These are phyloP conservation scores for Schizosaccharomyces octosporus DNA, from an alignment of 805 yeast species.

Conservation along the genomic window DNA sequence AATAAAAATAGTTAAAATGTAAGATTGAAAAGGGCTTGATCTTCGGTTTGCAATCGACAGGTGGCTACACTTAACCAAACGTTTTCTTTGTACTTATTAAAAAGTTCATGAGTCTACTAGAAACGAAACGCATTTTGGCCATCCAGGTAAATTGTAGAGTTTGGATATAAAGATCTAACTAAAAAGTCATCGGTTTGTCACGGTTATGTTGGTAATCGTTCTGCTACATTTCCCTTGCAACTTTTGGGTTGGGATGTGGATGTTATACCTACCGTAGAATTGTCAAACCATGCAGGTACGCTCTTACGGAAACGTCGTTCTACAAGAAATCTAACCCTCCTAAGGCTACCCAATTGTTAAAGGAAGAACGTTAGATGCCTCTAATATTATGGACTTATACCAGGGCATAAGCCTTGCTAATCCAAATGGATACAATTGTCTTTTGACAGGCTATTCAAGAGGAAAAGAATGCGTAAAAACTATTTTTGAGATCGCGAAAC, in stretches of 20 bases:
- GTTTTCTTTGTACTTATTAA: background rate
- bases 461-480: constrained; percentile 28
- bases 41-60: no score
- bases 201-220: constrained; percentile 84
- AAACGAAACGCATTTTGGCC: background rate
- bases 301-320: background rate
- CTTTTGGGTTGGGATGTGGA: constrained; percentile 82
- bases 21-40: no score
- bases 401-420: constrained; percentile 30
- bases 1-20: no score
- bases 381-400: constrained; percentile 24
- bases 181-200: constrained; percentile 40
- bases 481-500: constrained; percentile 21
- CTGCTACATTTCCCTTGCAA: constrained; percentile 76
- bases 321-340: background rate
- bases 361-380: constrained; percentile 29
- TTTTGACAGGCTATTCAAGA: constrained; percentile 65
- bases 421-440: constrained; percentile 28
- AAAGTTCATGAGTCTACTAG: background rate
- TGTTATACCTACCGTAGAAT: constrained; percentile 63
- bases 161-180: background rate
- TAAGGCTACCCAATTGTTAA: constrained; percentile 25
- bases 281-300: constrained; percentile 44
- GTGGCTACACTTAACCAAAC: background rate
- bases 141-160: background rate